Percentiles rank a stretch among this genome's conserved stretches.
Evolutionary conservation across 2,329 filamentous ascomycete genomes (phyloP).

Genomic region (Ceratocystis alfenasii): DNA sequence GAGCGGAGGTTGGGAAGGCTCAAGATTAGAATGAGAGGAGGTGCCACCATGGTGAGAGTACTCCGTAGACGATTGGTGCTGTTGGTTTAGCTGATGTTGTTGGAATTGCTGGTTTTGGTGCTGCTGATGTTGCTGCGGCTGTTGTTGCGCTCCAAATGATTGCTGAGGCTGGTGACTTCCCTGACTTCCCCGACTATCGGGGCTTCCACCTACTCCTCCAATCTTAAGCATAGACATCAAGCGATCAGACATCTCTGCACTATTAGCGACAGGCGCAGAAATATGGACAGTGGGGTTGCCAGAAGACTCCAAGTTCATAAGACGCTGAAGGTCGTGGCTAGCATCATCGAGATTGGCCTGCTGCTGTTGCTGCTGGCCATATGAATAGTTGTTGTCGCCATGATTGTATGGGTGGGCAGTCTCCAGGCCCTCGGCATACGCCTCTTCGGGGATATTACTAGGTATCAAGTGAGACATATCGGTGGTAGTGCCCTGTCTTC

Average conservation of each 20-base stretch:
- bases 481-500: conserved; percentile 29
- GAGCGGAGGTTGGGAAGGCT: conserved; percentile 36
- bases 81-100: conserved; percentile 24
- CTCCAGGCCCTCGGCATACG: conserved; percentile 30
- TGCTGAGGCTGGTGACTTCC: conserved; percentile 1
- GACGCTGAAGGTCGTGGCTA: conserved; percentile 40
- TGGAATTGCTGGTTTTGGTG: conserved; percentile 19
- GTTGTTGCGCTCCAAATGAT: conserved; percentile 3
- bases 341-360: conserved; percentile 40
- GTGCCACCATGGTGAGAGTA: conserved; percentile 35
- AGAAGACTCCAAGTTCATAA: conserved; percentile 36
- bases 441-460: conserved; percentile 36
- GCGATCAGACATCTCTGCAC: conserved; percentile 15
- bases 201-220: neutral
- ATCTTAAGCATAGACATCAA: conserved; percentile 18
- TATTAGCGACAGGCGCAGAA: conserved; percentile 15
- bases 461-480: conserved; percentile 30
- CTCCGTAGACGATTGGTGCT: conserved; percentile 44
- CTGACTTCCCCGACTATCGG: neutral
- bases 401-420: neutral
- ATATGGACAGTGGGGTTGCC: conserved; percentile 12
- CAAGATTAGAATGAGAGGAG: conserved; percentile 45
- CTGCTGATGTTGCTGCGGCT: conserved; percentile 1
- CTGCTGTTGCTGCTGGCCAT: conserved; percentile 21
- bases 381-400: neutral